Evolutionary conservation across 352 stramenopile genomes (phyloP).

Genomic region (Globisporangium spinosum): DNA sequence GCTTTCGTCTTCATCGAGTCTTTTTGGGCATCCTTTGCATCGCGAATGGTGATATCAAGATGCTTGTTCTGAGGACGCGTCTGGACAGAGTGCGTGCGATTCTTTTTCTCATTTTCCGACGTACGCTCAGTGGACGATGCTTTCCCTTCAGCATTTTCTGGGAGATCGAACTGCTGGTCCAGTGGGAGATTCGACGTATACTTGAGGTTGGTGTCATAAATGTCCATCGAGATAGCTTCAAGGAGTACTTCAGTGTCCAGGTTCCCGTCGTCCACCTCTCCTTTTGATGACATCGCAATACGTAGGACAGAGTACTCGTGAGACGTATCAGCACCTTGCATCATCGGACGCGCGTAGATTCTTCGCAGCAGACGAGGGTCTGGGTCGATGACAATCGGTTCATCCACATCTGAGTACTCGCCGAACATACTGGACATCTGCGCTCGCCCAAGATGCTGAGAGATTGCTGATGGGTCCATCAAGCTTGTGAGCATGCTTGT

Average conservation of each 20-base stretch:
- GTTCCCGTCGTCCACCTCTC: slow-evolving; percentile 49
- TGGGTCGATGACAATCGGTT: slow-evolving; percentile 63
- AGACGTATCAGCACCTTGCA: slow-evolving; percentile 23
- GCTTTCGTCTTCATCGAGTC: slow-evolving; percentile 11
- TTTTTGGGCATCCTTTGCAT: slow-evolving; percentile 3
- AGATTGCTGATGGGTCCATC: slow-evolving; percentile 64
- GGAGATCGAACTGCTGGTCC: slow-evolving; percentile 57
- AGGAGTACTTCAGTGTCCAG: slow-evolving; percentile 75
- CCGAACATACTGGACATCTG: slow-evolving; percentile 53
- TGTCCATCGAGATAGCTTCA: slow-evolving; percentile 85
- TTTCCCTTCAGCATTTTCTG: slow-evolving; percentile 27
- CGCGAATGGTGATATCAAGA: slow-evolving; percentile 2
- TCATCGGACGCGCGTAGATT: slow-evolving; percentile 31
- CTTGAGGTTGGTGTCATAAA: slow-evolving; percentile 82
- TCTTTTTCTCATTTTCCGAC: slow-evolving; percentile 6
- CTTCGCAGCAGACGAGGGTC: slow-evolving; percentile 34
- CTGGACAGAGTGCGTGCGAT: background rate
- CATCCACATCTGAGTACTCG: slow-evolving; percentile 48
- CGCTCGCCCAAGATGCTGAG: slow-evolving; percentile 39
- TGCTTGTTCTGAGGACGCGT: slow-evolving; percentile 3
- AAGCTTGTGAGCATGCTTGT: slow-evolving; percentile 68
- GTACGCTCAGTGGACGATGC: background rate
- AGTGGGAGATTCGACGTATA: slow-evolving; percentile 78
- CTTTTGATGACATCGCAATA: slow-evolving; percentile 76
- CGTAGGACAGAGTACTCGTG: slow-evolving; percentile 68